A percentile compares a stretch with the other conserved stretches of the same genome.
phyloP scores from a whole-genome alignment of 2,329 filamentous ascomycete species.

The Alternaria angustiovoidea region DNA sequence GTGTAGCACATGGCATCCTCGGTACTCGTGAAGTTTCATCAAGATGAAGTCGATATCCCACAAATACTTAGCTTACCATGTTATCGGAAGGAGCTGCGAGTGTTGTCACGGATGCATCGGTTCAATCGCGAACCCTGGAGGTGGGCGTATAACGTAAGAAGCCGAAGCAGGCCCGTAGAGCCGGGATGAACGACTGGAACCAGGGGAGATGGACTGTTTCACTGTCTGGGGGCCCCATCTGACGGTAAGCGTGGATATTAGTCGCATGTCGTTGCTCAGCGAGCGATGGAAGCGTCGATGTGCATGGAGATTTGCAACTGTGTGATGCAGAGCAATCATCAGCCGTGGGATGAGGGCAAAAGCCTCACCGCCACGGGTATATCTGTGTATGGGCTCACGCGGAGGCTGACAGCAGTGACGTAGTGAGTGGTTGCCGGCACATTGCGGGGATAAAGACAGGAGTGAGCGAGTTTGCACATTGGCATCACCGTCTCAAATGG shows the following conservation, averaged over 20 bases:
- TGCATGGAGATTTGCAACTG: slow-evolving; percentile 3
- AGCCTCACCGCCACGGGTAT: neutral
- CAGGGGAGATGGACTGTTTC: slow-evolving; percentile 1
- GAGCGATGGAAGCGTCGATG: neutral
- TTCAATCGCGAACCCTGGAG: neutral
- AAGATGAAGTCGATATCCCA: neutral
- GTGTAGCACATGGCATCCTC: neutral
- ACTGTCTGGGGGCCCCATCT: neutral
- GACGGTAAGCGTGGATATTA: slow-evolving; percentile 4
- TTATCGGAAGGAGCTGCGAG: neutral
- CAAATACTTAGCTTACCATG: neutral
- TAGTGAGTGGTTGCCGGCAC: neutral
- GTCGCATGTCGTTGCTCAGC: neutral
- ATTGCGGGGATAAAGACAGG: neutral
- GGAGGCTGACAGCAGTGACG: slow-evolving; percentile 11
- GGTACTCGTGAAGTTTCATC: neutral
- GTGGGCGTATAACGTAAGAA: slow-evolving; percentile 6
- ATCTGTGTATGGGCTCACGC: neutral
- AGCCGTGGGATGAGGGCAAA: neutral
- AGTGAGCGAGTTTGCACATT: neutral
- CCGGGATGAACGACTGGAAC: slow-evolving; percentile 1
- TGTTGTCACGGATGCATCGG: neutral
- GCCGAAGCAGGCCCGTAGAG: slow-evolving; percentile 8
- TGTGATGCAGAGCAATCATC: neutral
- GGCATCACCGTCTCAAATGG: neutral